Base-by-base conservation (phyloP, 2,329 filamentous ascomycete species). In the Ilyonectria destructans region DNA sequence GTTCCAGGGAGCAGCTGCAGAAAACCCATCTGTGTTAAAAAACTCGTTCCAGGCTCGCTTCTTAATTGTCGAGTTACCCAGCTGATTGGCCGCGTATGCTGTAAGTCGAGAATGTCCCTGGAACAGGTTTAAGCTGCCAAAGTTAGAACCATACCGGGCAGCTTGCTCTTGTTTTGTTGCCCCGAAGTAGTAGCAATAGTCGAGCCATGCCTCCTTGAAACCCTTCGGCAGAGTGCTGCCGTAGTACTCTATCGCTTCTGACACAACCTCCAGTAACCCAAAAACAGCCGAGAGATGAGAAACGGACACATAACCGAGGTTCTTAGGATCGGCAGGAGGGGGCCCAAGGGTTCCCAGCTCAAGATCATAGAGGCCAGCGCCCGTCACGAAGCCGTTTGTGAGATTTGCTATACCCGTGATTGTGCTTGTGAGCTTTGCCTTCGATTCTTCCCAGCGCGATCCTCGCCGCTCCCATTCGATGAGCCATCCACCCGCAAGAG, bases 51-150 rank as follows among this genome's bases (percentile, higher is more conserved):
- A 90, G 0, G 88, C 87, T 2, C 86, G 81, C 17, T 78, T 71
- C 0, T 86, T 87, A 4, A 88, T 79, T 1, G 83, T 86, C 1
- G 77, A 77, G 62, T 89, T 88, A 5, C 78, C 77, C 1, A 77
- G 74, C 62, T 82, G 78, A 23, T 77, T 74, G 0, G 87, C 86
- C 2, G 82, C 85, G 70, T 87, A 90, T 0, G 88, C 89, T 1
- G 88, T 86, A 8, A 90, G 80, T 2, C 88, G 84, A 2, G 88
- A 89, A 74, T 91, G 89, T 0, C 85, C 88, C 73, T 91, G 89
- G 55, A 81, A 80, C 56, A 90, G 77, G 54, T 78, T 87, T 5
- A 85, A 67, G 3, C 69, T 82, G n/a, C 84, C 79, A 64, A 87
- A 90, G 54, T 78, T 77, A 1, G 75, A 74, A 7, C 88, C 88